Percentiles rank a stretch among this genome's conserved stretches.
These are phyloP conservation scores for Talaromyces sp. DNA, from an alignment of 2,329 filamentous ascomycete genomes.

Conservation along the genomic window DNA sequence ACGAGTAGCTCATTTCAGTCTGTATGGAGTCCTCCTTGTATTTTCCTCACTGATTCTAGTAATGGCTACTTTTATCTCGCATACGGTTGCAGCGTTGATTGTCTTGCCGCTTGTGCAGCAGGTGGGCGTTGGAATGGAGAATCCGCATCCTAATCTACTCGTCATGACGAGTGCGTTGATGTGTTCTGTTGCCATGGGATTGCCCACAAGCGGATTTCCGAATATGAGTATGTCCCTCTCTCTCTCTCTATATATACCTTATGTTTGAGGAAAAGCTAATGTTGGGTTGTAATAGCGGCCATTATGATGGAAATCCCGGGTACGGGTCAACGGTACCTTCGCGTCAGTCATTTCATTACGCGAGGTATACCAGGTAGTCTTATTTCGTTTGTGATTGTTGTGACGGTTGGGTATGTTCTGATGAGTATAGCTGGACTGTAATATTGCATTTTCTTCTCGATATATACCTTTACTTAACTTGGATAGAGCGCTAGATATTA, in stretches of 20 bases:
- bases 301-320: constrained; percentile 98
- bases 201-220: constrained; percentile 93
- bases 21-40: constrained; percentile 81
- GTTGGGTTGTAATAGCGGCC: constrained; percentile 61
- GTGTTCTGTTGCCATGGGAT: constrained; percentile 95
- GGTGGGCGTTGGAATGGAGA: constrained; percentile 76
- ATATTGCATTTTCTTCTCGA: constrained; percentile 17
- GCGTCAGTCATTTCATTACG: constrained; percentile 90
- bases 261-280: constrained; percentile 2
- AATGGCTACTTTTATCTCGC: constrained; percentile 94
- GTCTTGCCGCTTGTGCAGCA: constrained; percentile 85
- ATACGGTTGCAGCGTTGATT: constrained; percentile 93
- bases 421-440: constrained; percentile 72
- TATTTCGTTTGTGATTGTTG: constrained; percentile 72
- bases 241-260: constrained; percentile 8
- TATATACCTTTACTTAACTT: neutral
- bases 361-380: constrained; percentile 85
- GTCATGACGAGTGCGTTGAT: constrained; percentile 95
- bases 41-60: constrained; percentile 82
- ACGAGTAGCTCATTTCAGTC: constrained; percentile 67
- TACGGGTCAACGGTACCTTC: constrained; percentile 84
- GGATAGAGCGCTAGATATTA: neutral
- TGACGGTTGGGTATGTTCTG: constrained; percentile 84
- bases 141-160: constrained; percentile 87
- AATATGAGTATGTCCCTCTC: constrained; percentile 84